Evolutionary conservation across 495 filamentous ascomycete genomes (phyloP), one percentile per base, ranked within the genome.

Genomic region (Lasiosphaeria ovina): DNA sequence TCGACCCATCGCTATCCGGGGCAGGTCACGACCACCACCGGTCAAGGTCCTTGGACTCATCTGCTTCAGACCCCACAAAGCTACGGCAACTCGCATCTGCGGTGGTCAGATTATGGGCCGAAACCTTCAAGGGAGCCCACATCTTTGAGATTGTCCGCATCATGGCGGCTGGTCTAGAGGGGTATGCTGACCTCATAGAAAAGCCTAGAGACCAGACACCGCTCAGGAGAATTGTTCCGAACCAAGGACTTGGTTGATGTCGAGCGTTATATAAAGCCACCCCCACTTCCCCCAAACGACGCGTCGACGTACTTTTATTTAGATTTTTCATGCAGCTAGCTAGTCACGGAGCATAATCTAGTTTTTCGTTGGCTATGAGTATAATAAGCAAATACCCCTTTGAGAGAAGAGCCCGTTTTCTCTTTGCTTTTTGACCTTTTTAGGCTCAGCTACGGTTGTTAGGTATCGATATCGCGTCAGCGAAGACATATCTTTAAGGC

Each of bases 121-220:
- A 87, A 60, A 81, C 86, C 36, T 89, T 89, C 64, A 87, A 83
- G 57, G 86, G 84, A 4, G 81, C 82, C 17, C 86, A 87, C 65
- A 85, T 87, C 14, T 89, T 87, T 72, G 85, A 87, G 52, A 82
- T 89, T 61, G 83, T 89, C 3, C 80, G 80, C 66, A 75, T 87
- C 33, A 86, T 89, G 64, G 86, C 85, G 3, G 75, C 77, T 35
- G 82, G 82, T 0, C 71, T 89, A 64, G 83, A 87, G 60, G 78
- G 81, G 3, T 89, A 88, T 68, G 87, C 85, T 1, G 83, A 89
- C 65, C 70, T 88, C 57, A 64, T 89, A 59, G 86, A 87, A 63
- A 81, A 81, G 64, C 74, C 77, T 6, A 71, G 79, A 40, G 75
- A 79, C 51, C 70, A 77, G 59, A 79, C 78, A 45, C 78, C 78